Evolutionary conservation across 495 filamentous ascomycete genomes (phyloP), one percentile per base, ranked within the genome.

Genomic region (Halenospora varia): DNA sequence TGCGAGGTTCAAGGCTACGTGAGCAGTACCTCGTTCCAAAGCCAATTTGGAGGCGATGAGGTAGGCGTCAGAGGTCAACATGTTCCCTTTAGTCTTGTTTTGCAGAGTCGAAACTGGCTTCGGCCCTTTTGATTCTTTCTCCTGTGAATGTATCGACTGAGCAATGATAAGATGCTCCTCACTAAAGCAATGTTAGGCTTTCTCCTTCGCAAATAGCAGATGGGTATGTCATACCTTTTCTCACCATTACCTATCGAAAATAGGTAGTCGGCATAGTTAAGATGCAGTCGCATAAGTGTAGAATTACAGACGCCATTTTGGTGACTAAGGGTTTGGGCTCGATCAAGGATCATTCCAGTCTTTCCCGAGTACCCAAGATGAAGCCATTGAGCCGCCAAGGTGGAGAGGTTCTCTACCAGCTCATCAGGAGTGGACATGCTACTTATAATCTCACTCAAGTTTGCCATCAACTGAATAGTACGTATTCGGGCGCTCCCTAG

Each of bases 311-410:
- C 60, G 3, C 70, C 64, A 41, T 67, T 61, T 18, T 69, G 66
- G 19, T 69, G 63, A 25, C 80, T 54, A 59, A 80, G 76, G 19
- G 73, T 71, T 49, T 77, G 77, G 9, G 88, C 85, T 51, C 82
- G 79, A 2, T 73, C 73, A 18, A 96, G 75, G 1, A 82, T 66
- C 41, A 84, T 68, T 29, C 84, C 83, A 39, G 91, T 90, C 66
- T 89, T 88, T 13, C 79, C 80, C 18, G 87, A 87, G 60, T 89
- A 87, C 23, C 94, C 94, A 53, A 93, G 80, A 18, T 79, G 81
- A 50, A 89, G 80, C 64, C 91, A 89, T 58, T 92, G 88, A 2
- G 84, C 60, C 1, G 84, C 88, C 1, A 96, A 72, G 0, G 72
- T 71, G 15, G 82, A 80, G 25, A 87, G 76, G 49, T 82, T 75